Base-by-base conservation (phyloP, 139 green algal genomes). In the Diplosphaera chodatii region DNA sequence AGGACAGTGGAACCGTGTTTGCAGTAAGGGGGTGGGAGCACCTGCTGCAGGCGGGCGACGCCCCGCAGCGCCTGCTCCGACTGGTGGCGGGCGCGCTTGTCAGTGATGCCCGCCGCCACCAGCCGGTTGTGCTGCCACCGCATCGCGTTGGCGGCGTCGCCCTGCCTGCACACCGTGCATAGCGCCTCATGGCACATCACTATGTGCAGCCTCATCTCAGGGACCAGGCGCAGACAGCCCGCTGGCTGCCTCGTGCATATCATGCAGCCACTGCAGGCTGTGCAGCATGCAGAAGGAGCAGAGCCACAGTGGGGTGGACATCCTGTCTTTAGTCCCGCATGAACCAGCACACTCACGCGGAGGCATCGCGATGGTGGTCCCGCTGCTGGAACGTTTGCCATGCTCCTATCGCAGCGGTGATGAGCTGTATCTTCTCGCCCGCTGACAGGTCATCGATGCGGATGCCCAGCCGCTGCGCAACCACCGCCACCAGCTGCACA, bases 361-460 rank as follows among this genome's bases (percentile, higher is more conserved):
- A 63, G 8, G 71, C 27, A 31, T 76, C 40, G 5, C 32, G 31
- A 16, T 70, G 68, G 27, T 67, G 48, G 55, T 65, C 40, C 25
- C 34, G 64, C 77, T 76, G 68, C 65, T 77, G 76, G 28, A 70
- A 62, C 22, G 63, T 73, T 29, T 71, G 67, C 77, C 77, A 82
- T 18, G 77, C 64, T 16, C 72, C 63, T 48, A 82, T 63, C 28
- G 78, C 66, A 0, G 59, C 72, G 64, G 70, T 62, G 18, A 73
- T 67, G 4, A 82, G 68, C 67, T 76, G 67, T 64, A 82, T 28
- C 25, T 69, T 66, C 72, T 82, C 77, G 1, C 68, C 68, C 1
- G 32, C 1, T n/a, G 29, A 55, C 64, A 82, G 72, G 37, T 74
- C 56, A 0, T 55, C n/a, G 2, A 63, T 34, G 41, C 72, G 41